phyloP scores from a whole-genome alignment of 2,329 filamentous ascomycete species.

The Cladosporium sp. region DNA sequence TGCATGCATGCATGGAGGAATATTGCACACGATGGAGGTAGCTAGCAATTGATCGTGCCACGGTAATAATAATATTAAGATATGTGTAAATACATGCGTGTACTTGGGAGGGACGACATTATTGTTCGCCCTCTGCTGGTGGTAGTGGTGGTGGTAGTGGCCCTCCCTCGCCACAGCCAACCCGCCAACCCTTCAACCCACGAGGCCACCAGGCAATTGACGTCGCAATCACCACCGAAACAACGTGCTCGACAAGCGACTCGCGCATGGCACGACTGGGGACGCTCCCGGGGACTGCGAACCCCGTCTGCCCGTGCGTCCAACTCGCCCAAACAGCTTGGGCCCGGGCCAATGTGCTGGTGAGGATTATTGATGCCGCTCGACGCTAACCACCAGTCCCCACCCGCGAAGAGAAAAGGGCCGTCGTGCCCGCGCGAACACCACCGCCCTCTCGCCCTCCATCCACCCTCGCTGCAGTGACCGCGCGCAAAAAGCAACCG shows the following conservation, averaged over 20 bases:
- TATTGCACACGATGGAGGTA: too few species aligned
- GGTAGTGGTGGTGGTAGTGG: too few species aligned
- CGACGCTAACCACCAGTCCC: constrained; percentile 8
- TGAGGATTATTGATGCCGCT: constrained; percentile 12
- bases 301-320: constrained; percentile 4
- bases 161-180: too few species aligned
- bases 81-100: too few species aligned
- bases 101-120: too few species aligned
- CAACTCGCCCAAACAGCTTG: constrained; percentile 1
- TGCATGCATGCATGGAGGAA: too few species aligned
- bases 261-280: constrained; percentile 11
- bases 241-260: neutral
- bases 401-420: constrained; percentile 10
- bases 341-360: constrained; percentile 10
- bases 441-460: neutral
- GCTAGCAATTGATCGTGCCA: too few species aligned
- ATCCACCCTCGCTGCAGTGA: constrained; percentile 4
- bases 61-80: too few species aligned
- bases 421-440: constrained; percentile 7
- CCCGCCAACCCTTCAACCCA: too few species aligned
- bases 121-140: too few species aligned
- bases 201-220: too few species aligned
- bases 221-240: neutral
- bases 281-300: constrained; percentile 3
- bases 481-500: neutral